A percentile compares a stretch with the other conserved stretches of the same genome.
Evolutionary conservation across 257 asterid genomes (phyloP).

Genomic region (Sherardia arvensis): DNA sequence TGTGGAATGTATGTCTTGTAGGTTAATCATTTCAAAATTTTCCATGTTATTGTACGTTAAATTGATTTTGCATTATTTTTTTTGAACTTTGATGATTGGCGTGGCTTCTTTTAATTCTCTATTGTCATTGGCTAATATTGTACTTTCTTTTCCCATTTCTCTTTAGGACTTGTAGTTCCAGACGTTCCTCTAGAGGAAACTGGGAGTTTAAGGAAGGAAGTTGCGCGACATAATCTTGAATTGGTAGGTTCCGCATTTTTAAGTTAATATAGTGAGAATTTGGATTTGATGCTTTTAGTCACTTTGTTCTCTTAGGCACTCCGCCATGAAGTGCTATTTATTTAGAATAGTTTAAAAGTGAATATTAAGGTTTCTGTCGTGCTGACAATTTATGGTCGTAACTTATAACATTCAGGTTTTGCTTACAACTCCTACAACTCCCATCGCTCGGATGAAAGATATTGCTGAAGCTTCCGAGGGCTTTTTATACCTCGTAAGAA

Average conservation of each 20-base stretch:
- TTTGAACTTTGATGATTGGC: neutral
- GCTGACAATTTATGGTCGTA: neutral
- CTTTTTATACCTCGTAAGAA: slow-evolving; percentile 74
- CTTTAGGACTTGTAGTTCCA: slow-evolving; percentile 83
- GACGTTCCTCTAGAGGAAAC: slow-evolving; percentile 92
- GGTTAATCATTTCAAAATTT: neutral
- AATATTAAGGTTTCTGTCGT: neutral
- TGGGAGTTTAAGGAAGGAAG: slow-evolving; percentile 64
- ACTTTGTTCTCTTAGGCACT: neutral
- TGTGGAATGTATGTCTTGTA: neutral
- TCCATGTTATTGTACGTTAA: neutral
- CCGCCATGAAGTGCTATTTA: neutral
- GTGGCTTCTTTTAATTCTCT: neutral
- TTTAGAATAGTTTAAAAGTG: neutral
- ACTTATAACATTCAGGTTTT: slow-evolving; percentile 59
- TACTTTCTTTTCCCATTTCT: neutral
- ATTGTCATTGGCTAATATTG: neutral
- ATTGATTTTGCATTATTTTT: neutral
- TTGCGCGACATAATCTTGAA: slow-evolving; percentile 49
- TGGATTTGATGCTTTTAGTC: neutral
- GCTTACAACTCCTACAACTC: slow-evolving; percentile 88
- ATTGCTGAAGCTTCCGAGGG: slow-evolving; percentile 83
- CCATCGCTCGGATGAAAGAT: slow-evolving; percentile 59
- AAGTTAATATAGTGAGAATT: neutral
- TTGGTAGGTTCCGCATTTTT: slow-evolving; percentile 41